Evolutionary conservation across 768 basidiomycete genomes (phyloP), one percentile per base, ranked within the genome.

Genomic region (Megacollybia marginata): DNA sequence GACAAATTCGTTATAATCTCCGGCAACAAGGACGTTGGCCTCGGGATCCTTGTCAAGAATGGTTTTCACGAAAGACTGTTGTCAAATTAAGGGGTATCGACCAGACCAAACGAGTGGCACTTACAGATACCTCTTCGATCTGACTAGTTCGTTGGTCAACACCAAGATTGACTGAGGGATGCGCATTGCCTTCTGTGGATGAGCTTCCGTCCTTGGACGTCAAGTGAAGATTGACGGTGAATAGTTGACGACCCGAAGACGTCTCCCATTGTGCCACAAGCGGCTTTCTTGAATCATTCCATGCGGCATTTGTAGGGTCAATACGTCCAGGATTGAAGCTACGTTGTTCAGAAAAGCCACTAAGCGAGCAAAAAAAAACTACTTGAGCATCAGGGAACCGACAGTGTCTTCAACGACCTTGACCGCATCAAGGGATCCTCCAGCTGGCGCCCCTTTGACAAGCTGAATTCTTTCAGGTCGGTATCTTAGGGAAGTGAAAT

Each of bases 291-390:
- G 78, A 75, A 19, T 70, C 63, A 15, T 65, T 65, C 81, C 81
- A 84, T 2, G 76, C 78, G 9, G 61, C 44, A 56, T 76, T 78
- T 19, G 63, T 69, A 5, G 82, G 82, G 40, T 82, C 76, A 38
- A 84, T 75, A 47, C 80, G 77, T 18, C 80, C 80, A 34, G 81
- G 82, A 54, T 84, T 82, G 54, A 75, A 70, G 54, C 80, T 83
- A 44, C n/a, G 47, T 33, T 18, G 6, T 28, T 28, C 23, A 28
- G 23, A 28, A 28, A 6, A 28, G 23, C 6, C 23, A 28, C 23
- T 28, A 6, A 28, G 23, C 23, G 23, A n/a, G n/a, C n/a, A n/a
- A n/a, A 28, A 45, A 42, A 18, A 48, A 45, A 48, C 52, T n/a
- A 48, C 36, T 23, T 42, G 33, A 12, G 31, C 15, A 50, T 23